Conservation (phyloP, 2,329 filamentous ascomycete species). For the Aspergillus carbonarius region DNA sequence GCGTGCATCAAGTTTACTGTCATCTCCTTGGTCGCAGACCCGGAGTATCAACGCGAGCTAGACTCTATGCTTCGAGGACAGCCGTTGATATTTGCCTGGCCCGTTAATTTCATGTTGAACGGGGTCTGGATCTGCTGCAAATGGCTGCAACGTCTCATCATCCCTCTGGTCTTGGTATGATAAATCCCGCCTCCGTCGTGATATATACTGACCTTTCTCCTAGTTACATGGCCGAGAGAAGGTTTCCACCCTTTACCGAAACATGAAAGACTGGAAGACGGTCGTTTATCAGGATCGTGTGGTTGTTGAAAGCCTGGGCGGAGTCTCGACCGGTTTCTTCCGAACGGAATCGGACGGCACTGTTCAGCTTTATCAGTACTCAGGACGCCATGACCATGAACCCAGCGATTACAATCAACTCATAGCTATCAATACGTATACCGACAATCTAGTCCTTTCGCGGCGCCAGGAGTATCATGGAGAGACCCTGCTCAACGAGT, state of each 20-base stretch:
- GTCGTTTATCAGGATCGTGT: conserved; percentile 46
- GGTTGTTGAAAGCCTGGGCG: conserved; percentile 47
- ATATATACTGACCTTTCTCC: not conserved
- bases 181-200: not conserved
- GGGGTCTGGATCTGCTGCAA: conserved; percentile 50
- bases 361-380: conserved; percentile 41
- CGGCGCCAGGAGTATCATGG: conserved; percentile 46
- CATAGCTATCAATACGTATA: conserved; percentile 49
- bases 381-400: conserved; percentile 43
- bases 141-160: conserved; percentile 40
- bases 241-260: conserved; percentile 25
- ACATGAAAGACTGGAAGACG: conserved; percentile 41
- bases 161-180: conserved; percentile 45
- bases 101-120: conserved; percentile 42
- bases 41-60: conserved; percentile 52
- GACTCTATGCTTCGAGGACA: conserved; percentile 40
- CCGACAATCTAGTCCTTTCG: conserved; percentile 44
- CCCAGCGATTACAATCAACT: conserved; percentile 43
- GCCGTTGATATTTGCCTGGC: conserved; percentile 34
- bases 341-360: conserved; percentile 34
- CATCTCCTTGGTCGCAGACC: conserved; percentile 52
- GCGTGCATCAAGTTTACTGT: conserved; percentile 47
- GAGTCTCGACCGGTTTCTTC: conserved; percentile 50
- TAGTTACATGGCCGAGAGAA: conserved; percentile 47
- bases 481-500: conserved; percentile 44